Conservation (phyloP, 371 early-diverging fungal species). For the Mucor saturninus region DNA sequence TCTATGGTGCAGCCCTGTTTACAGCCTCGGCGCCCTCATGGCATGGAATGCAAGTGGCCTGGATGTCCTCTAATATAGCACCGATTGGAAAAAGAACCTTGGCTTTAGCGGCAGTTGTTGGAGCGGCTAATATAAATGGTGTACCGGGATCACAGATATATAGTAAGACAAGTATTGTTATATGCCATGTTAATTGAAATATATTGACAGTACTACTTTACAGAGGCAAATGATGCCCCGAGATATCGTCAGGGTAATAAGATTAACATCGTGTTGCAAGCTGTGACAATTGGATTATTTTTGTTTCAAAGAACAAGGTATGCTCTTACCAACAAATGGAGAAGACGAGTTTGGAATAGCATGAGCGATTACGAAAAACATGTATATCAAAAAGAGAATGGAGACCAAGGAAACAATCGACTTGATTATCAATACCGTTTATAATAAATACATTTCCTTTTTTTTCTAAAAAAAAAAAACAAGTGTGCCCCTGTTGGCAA, state of each 20-base stretch:
- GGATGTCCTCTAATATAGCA: constrained; percentile 35
- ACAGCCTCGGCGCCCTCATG: constrained; percentile 38
- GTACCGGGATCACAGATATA: constrained; percentile 38
- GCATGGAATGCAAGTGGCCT: constrained; percentile 51
- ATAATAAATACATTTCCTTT: background rate
- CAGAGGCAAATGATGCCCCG: constrained; percentile 39
- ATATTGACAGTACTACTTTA: background rate
- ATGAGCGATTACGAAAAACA: constrained; percentile 36
- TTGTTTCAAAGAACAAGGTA: constrained; percentile 36
- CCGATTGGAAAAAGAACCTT: constrained; percentile 32
- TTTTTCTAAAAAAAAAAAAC: too few species aligned
- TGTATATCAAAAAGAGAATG: constrained; percentile 32
- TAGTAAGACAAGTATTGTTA: constrained; percentile 12
- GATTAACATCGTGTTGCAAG: constrained; percentile 35
- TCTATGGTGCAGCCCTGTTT: constrained; percentile 31
- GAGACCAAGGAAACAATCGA: constrained; percentile 30
- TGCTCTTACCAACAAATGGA: constrained; percentile 33
- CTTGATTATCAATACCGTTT: constrained; percentile 8
- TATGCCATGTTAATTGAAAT: background rate
- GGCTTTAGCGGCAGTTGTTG: constrained; percentile 33
- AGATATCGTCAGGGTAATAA: constrained; percentile 42
- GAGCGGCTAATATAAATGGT: constrained; percentile 31
- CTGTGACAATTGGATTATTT: constrained; percentile 22
- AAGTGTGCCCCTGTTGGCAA: too few species aligned
- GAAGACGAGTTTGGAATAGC: constrained; percentile 33